Evolutionary conservation across 2,329 filamentous ascomycete species (phyloP).

Genomic region (Stemphylium beticola): DNA sequence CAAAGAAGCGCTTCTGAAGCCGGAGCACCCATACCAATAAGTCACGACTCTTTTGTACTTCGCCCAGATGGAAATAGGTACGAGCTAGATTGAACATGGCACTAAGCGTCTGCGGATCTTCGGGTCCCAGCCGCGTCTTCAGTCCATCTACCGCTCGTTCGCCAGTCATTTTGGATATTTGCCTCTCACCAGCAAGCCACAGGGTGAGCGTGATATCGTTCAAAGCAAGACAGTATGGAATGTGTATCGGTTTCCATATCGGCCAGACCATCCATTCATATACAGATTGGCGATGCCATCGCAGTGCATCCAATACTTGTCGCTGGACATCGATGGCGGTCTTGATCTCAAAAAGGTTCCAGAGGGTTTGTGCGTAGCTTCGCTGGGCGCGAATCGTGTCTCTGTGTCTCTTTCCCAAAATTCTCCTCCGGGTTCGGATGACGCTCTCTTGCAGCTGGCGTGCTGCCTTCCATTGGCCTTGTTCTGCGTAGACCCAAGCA

Average conservation of each 20-base stretch:
- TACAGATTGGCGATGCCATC: not conserved
- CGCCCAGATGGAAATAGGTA: conserved; percentile 2
- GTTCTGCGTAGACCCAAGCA: conserved; percentile 27
- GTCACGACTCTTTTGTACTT: conserved; percentile 10
- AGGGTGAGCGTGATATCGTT: conserved; percentile 24
- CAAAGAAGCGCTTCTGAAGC: conserved; percentile 24
- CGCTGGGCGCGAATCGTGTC: not conserved
- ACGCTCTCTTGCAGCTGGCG: not conserved
- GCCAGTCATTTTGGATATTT: not conserved
- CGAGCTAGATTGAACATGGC: not conserved
- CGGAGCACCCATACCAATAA: conserved; percentile 21
- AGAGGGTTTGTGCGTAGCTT: not conserved
- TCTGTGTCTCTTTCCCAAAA: not conserved
- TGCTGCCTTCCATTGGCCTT: not conserved
- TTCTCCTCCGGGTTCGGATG: not conserved
- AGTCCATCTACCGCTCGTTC: not conserved
- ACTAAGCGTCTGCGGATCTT: not conserved
- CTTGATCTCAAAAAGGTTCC: not conserved
- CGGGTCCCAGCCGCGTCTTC: not conserved
- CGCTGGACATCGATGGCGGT: not conserved
- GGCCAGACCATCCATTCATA: not conserved
- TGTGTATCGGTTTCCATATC: conserved; percentile 22
- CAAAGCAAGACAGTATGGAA: conserved; percentile 26
- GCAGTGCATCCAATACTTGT: not conserved
- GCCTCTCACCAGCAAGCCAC: conserved; percentile 26